Base-by-base conservation (phyloP, 768 basidiomycete species). In the Rhodotorula babjevae region DNA sequence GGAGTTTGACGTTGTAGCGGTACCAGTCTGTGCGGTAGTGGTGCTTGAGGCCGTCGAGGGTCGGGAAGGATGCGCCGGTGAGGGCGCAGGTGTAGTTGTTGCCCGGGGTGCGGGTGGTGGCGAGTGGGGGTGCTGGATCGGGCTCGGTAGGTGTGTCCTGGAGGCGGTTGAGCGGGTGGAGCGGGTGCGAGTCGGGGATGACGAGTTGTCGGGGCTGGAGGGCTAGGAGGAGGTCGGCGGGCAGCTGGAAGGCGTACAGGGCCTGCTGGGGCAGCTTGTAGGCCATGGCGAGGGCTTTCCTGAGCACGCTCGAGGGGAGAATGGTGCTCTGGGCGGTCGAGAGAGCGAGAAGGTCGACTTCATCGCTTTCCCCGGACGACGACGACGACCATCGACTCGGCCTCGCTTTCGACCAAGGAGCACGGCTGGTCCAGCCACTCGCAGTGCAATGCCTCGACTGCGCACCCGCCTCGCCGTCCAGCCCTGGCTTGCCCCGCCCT, bases 11-110 rank as follows among this genome's bases (percentile, higher is more conserved):
- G 80, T 98, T 98, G 83, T 95, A 98, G 69, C 93, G 87, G 84
- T 99, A 95, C 96, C 95, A 98, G 81, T 99, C 95, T 18, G 91
- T 91, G 76, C 88, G 87, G 80, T 91, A 96, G 81, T 98, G 95
- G 2, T 82, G 80, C 63, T 93, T 85, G 77, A 97, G 93, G 69
- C 90, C 90, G 47, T 90, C 87, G 12, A 98, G 85, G 68, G 89
- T 87, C 21, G 82, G 75, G 74, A 98, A 97, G 0, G 82, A 77
- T 6, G 86, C 84, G 10, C 87, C 89, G 9, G 76, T 74, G 40
- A 74, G 55, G 3, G 72, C 65, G 68, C 76, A 77, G 6, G 25
- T 60, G 71, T 67, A 77, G 12, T 36, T 36, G 68, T 65, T 21
- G 63, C 74, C 10, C 44, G 25, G 42, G 59, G 15, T 36, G 33